Evolutionary conservation across 2,329 filamentous ascomycete genomes (phyloP).

Genomic region (Ophiosphaerella korrae): DNA sequence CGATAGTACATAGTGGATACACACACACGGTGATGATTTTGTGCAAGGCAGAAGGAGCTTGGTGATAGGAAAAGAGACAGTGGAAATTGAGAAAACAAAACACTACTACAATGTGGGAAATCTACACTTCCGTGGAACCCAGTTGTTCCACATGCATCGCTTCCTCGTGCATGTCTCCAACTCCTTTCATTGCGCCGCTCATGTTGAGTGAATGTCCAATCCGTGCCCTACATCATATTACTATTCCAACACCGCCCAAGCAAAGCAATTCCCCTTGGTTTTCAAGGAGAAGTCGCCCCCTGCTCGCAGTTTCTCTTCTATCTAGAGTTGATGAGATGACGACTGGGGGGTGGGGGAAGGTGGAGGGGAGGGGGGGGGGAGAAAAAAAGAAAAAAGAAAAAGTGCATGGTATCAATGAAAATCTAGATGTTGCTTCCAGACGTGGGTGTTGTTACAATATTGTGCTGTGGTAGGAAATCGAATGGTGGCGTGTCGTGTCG

Average conservation of each 20-base stretch:
- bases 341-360: background rate
- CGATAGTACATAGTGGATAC: too few relatives aligned
- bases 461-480: slow-evolving; percentile 1
- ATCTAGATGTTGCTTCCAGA: background rate
- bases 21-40: background rate
- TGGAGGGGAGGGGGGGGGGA: too few relatives aligned
- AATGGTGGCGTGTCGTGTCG: slow-evolving; percentile 7
- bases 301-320: slow-evolving; percentile 1
- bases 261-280: background rate
- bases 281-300: background rate
- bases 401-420: slow-evolving; percentile 3
- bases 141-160: slow-evolving; percentile 1
- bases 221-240: slow-evolving; percentile 19
- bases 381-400: background rate
- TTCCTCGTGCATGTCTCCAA: slow-evolving; percentile 1
- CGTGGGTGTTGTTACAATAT: slow-evolving; percentile 12
- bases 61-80: slow-evolving; percentile 15
- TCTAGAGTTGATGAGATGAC: background rate
- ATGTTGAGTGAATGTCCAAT: slow-evolving; percentile 23
- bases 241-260: slow-evolving; percentile 14
- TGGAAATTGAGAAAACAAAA: slow-evolving; percentile 17
- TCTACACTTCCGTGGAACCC: slow-evolving; percentile 7
- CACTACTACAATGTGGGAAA: slow-evolving; percentile 1
- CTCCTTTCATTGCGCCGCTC: background rate
- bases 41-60: background rate